phyloP scores from a whole-genome alignment of 352 stramenopile species.

The Phytopythium boreale region DNA sequence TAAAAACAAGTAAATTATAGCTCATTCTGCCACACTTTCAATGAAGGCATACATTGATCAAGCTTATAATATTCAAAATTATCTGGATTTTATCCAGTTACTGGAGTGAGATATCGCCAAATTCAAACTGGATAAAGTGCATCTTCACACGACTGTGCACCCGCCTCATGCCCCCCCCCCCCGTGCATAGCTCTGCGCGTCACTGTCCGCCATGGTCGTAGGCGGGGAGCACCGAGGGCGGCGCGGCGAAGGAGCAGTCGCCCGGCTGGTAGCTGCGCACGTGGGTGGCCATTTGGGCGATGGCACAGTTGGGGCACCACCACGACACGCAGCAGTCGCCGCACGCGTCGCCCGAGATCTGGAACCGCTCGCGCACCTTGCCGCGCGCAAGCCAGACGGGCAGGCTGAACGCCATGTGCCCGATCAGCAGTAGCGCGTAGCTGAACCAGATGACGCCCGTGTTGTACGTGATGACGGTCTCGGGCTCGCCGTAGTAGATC shows the following conservation, averaged over 20 bases:
- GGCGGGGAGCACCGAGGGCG: constrained; percentile 24
- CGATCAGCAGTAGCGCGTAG: constrained; percentile 19
- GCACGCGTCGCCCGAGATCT: constrained; percentile 32
- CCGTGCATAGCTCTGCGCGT: neutral
- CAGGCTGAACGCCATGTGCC: constrained; percentile 7
- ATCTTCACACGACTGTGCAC: too few relatives aligned
- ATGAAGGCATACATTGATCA: too few relatives aligned
- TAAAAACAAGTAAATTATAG: too few relatives aligned
- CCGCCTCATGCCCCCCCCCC: too few relatives aligned
- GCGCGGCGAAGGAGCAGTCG: constrained; percentile 28
- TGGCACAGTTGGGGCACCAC: constrained; percentile 37
- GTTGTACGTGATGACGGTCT: constrained; percentile 9
- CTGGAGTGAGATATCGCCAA: too few relatives aligned
- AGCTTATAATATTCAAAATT: too few relatives aligned
- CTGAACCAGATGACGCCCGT: constrained; percentile 18
- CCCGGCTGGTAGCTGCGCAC: constrained; percentile 46
- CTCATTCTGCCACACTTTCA: too few relatives aligned
- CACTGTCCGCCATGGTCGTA: constrained; percentile 7
- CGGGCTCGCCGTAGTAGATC: constrained; percentile 3
- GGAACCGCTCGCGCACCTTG: constrained; percentile 26
- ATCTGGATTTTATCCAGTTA: too few relatives aligned
- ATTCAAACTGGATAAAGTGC: too few relatives aligned
- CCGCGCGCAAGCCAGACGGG: constrained; percentile 26
- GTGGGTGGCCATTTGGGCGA: constrained; percentile 55
- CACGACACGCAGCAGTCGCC: constrained; percentile 29